Base-by-base conservation (phyloP, 176 grass and related monocot species). In the Themeda triandra region DNA sequence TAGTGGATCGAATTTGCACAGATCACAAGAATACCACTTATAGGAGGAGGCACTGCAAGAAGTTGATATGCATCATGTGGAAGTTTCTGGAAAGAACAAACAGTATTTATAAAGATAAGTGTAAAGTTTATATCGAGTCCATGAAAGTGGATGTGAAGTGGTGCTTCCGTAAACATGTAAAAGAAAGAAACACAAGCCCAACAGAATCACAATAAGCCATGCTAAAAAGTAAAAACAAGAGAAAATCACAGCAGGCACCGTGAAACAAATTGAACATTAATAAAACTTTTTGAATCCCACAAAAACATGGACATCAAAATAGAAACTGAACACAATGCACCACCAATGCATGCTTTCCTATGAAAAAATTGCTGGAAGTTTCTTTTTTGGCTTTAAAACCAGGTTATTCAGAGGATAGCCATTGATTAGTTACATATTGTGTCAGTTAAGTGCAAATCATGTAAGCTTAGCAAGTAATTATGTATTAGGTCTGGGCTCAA, bases 31-130 rank as follows among this genome's bases (percentile, higher is more conserved):
- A 95, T 93, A 75, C 93, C 96, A 8, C 96, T 89, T 67, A 98
- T 94, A 88, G 96, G 96, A 44, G 96, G 83, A 81, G 96, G 96
- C 23, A 95, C 96, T 24, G 93, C 89, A 64, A 98, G 93, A 84
- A 98, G 77, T 80, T 98, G 94, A 78, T 95, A 93, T 60, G 96
- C 96, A 87, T 98, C 93, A 62, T 98, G 89, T 1, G 96, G 96
- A 73, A 95, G 46, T 83, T 92, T 93, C 96, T 98, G 89, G 39
- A 85, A 66, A 80, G 80, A 89, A 73, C 37, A 51, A 66, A 49
- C 15, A 25, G 51, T 77, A 19, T 53, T 80, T 79, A n/a, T 63
- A 68, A 67, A 71, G 17, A 29, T 58, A 87, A 80, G 14, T 70
- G 59, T 46, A 87, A 83, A 46, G 6, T 41, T 83, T 54, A 19